Evolutionary conservation across 2,329 filamentous ascomycete species (phyloP).

Genomic region (Nigrospora osmanthi): DNA sequence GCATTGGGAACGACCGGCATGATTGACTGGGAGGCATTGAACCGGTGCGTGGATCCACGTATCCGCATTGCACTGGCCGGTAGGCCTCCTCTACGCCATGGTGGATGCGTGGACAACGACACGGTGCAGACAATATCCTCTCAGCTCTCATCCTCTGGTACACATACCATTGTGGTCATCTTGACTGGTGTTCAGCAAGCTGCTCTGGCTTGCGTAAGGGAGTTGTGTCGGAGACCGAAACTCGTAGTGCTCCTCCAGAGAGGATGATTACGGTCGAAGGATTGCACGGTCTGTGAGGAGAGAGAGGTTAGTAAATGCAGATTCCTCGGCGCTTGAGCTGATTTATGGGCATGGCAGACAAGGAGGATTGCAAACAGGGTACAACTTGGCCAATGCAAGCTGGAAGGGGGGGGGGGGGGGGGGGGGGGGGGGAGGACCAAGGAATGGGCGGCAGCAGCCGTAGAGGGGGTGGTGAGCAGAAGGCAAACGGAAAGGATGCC

Average conservation of each 20-base stretch:
- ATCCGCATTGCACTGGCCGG: not conserved
- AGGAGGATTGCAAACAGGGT: not conserved
- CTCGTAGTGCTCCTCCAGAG: conserved; percentile 1
- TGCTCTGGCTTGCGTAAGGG: conserved; percentile 5
- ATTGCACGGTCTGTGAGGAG: conserved; percentile 1
- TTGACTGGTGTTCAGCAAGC: conserved; percentile 12
- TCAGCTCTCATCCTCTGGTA: too few relatives aligned
- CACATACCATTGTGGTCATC: conserved; percentile 27
- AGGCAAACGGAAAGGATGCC: not conserved
- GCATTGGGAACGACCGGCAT: not conserved
- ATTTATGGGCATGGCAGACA: too few relatives aligned
- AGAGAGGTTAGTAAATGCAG: conserved; percentile 2
- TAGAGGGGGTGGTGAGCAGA: not conserved
- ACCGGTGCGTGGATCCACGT: not conserved
- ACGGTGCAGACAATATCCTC: too few relatives aligned
- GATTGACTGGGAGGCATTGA: not conserved
- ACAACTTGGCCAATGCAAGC: too few relatives aligned
- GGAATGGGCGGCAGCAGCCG: conserved; percentile 1
- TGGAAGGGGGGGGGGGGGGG: too few relatives aligned
- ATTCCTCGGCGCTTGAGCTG: not conserved
- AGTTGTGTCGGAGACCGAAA: not conserved
- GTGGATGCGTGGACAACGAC: too few relatives aligned
- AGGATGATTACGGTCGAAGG: not conserved
- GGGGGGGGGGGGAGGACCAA: not conserved
- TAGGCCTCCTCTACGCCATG: not conserved